These are phyloP conservation scores for Cytospora chrysosperma DNA, from an alignment of 2,329 filamentous ascomycete species.

Conservation along the genomic window DNA sequence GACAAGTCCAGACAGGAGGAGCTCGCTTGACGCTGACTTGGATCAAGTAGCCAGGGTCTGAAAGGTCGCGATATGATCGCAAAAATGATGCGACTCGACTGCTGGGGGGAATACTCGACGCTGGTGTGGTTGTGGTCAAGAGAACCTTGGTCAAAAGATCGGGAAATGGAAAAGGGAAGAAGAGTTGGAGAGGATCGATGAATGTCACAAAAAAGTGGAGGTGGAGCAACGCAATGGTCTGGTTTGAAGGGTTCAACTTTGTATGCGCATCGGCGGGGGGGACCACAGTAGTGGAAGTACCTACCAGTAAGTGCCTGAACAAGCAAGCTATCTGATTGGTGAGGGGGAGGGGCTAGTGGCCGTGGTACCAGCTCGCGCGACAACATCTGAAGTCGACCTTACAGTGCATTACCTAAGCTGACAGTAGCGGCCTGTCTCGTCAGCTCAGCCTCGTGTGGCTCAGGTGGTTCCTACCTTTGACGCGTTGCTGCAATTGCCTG, in stretches of 20 bases:
- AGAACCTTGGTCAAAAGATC: background rate
- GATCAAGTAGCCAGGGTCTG: background rate
- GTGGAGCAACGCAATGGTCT: slow-evolving; percentile 19
- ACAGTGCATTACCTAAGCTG: background rate
- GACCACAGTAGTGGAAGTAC: background rate
- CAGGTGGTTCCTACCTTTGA: slow-evolving; percentile 18
- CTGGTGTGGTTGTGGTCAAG: slow-evolving; percentile 2
- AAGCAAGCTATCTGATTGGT: background rate
- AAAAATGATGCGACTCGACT: slow-evolving; percentile 19
- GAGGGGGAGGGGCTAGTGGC: background rate
- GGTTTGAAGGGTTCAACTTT: background rate
- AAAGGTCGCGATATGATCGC: slow-evolving; percentile 8
- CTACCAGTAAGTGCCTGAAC: background rate
- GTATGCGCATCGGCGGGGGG: slow-evolving; percentile 8
- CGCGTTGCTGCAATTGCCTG: slow-evolving; percentile 42
- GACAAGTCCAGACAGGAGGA: background rate
- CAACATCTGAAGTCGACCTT: background rate
- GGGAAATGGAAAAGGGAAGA: background rate
- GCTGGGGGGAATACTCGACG: background rate
- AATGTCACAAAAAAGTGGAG: slow-evolving; percentile 18
- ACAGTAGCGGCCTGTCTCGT: background rate
- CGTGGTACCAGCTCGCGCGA: background rate
- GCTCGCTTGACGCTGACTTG: slow-evolving; percentile 9
- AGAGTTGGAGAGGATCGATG: slow-evolving; percentile 15
- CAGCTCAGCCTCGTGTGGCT: background rate